These are phyloP conservation scores for Cucurbita maxima DNA, from an alignment of 306 rosid species.

Conservation along the genomic window DNA sequence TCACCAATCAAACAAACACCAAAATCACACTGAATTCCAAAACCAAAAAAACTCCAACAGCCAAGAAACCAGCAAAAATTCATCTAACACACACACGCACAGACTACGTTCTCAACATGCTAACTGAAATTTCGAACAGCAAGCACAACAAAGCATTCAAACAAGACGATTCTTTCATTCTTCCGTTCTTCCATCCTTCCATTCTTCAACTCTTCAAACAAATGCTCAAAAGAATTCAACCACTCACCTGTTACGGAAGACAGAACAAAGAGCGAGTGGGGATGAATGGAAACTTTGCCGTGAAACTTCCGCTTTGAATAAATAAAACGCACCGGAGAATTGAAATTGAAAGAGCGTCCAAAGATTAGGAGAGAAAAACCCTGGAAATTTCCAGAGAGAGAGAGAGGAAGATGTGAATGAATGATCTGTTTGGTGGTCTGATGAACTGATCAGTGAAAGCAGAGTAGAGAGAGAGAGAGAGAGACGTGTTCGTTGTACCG, in stretches of 20 bases:
- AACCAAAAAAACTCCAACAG: background rate
- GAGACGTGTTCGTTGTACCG: background rate
- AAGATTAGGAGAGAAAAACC: constrained; percentile 7
- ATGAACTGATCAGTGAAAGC: background rate
- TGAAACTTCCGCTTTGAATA: constrained; percentile 14
- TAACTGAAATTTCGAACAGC: background rate
- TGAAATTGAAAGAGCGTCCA: background rate
- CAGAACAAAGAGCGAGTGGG: background rate
- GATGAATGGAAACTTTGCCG: constrained; percentile 6
- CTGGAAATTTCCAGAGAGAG: constrained; percentile 4
- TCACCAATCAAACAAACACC: background rate
- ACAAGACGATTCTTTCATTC: background rate
- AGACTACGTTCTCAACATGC: background rate
- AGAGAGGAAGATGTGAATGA: background rate
- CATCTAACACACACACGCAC: background rate
- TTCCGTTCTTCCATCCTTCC: background rate
- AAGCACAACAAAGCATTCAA: background rate
- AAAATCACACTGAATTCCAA: background rate
- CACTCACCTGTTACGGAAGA: background rate
- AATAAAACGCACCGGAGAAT: background rate
- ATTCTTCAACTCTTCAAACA: background rate
- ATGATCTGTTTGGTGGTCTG: constrained; percentile 17
- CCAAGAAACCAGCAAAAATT: background rate
- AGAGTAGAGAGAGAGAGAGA: background rate
- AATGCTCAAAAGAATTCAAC: background rate